Evolutionary conservation across 768 basidiomycete genomes (phyloP).

Genomic region (Agrocybe praecox): DNA sequence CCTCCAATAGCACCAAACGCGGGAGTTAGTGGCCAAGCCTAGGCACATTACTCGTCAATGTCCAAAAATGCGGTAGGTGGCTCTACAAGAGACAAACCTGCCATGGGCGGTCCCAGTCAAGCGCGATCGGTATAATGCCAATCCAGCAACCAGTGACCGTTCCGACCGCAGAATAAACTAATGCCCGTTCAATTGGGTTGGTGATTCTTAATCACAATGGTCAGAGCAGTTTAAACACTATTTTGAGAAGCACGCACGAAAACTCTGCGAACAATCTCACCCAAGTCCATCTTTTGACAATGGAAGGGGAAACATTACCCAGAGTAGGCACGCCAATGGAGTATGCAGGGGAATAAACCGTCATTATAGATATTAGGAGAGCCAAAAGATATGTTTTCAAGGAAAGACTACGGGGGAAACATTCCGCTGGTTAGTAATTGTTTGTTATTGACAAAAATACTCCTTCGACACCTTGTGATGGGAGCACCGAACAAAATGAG

Average conservation of each 20-base stretch:
- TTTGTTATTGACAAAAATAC: constrained; percentile 5
- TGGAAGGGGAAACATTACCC: constrained; percentile 39
- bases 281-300: constrained; percentile 68
- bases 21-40: constrained; percentile 87
- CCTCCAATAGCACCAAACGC: constrained; percentile 73
- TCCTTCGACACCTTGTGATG: constrained; percentile 47
- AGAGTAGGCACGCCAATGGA: constrained; percentile 65
- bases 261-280: constrained; percentile 80
- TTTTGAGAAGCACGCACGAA: constrained; percentile 54
- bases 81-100: constrained; percentile 59
- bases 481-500: constrained; percentile 80
- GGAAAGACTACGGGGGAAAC: constrained; percentile 18
- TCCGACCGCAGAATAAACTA: constrained; percentile 81
- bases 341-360: constrained; percentile 69
- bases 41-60: constrained; percentile 9
- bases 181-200: constrained; percentile 72
- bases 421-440: constrained; percentile 16
- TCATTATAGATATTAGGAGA: constrained; percentile 66
- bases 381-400: constrained; percentile 70
- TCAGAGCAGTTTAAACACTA: constrained; percentile 3
- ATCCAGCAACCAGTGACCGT: constrained; percentile 77
- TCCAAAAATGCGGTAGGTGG: neutral
- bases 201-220: constrained; percentile 40
- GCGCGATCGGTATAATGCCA: constrained; percentile 81
- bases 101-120: constrained; percentile 98